Base-by-base conservation (phyloP, 2,329 filamentous ascomycete genomes). In the Aspergillus ustus region DNA sequence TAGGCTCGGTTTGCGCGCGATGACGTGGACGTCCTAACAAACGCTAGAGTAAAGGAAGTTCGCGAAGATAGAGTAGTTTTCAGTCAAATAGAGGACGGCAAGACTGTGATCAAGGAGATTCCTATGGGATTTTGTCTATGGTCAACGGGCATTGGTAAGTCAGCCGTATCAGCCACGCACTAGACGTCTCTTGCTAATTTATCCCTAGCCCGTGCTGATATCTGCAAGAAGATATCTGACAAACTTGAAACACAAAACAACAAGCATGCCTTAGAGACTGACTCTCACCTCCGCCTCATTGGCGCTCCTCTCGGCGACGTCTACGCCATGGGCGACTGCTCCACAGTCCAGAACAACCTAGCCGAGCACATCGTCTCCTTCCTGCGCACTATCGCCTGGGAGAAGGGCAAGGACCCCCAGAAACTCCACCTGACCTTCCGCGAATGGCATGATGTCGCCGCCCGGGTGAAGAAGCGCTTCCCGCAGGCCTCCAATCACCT, bases 281-380 rank as follows among this genome's bases (percentile, higher is more conserved):
- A 99, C 75, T 89, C 92, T 1, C 94, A 99, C 74, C 88, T 98
- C 8, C 92, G 95, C 45, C 82, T 99, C 0, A 91, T 90, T 62
- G 95, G 95, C 57, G 87, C 95, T 0, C 95, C 95, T 0, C 80
- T 98, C 0, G 95, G 95, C 43, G 94, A 98, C 63, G 93, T 99
- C 22, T 99, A 99, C 73, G 93, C 93, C 52, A 93, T 99, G 64
- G 95, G 95, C 15, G 95, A 99, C 79, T 98, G 95, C 80, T 85
- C 92, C 7, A 99, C 96, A 0, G 94, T 99, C 0, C 96, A 99
- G 74, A 99, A 99, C 82, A 99, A 99, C 69, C 84, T 98, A 2
- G 91, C 93, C 3, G 92, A 96, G 72, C 90, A 97, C 79, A 89
- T 99, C 69, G 85, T 97, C 52, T 90, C 87, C 20, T 99, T 98